Evolutionary conservation across 2,329 filamentous ascomycete genomes (phyloP).

Genomic region (Trichoderma arundinaceum): DNA sequence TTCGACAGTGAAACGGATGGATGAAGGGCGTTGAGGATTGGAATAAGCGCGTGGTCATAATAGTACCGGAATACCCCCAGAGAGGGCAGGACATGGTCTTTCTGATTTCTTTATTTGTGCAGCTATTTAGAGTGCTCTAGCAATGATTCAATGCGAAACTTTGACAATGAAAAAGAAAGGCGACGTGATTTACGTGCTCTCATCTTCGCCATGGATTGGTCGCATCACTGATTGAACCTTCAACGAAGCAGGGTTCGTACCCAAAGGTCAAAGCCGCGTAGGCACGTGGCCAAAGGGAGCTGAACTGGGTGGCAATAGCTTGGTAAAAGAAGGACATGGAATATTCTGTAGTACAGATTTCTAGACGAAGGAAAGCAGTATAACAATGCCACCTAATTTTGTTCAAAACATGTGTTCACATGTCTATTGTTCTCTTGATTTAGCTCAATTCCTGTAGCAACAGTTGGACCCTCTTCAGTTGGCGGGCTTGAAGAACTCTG

Average conservation of each 20-base stretch:
- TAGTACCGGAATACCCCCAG: conserved; percentile 19
- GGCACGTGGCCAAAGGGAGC: background rate
- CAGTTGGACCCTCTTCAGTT: background rate
- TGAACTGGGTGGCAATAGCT: background rate
- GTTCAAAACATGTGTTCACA: background rate
- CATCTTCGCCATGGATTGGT: background rate
- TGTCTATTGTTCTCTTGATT: conserved; percentile 1
- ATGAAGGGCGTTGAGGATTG: conserved; percentile 19
- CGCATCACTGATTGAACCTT: background rate
- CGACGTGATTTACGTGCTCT: background rate
- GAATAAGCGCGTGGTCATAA: conserved; percentile 1
- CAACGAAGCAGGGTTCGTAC: no score
- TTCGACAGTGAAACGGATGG: background rate
- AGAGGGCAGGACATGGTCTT: conserved; percentile 26
- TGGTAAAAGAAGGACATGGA: no score
- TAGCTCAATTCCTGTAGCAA: background rate
- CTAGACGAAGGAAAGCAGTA: no score
- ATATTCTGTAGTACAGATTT: no score
- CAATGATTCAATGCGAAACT: conserved; percentile 14
- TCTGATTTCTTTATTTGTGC: conserved; percentile 18
- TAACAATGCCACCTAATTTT: background rate
- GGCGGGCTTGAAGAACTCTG: background rate
- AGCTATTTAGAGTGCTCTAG: background rate
- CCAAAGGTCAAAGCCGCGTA: background rate
- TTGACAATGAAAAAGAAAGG: background rate